Percentiles rank a stretch among this genome's conserved stretches.
phyloP scores from a whole-genome alignment of 1,284 basidiomycete species.

The Porogramme epimiltina region DNA sequence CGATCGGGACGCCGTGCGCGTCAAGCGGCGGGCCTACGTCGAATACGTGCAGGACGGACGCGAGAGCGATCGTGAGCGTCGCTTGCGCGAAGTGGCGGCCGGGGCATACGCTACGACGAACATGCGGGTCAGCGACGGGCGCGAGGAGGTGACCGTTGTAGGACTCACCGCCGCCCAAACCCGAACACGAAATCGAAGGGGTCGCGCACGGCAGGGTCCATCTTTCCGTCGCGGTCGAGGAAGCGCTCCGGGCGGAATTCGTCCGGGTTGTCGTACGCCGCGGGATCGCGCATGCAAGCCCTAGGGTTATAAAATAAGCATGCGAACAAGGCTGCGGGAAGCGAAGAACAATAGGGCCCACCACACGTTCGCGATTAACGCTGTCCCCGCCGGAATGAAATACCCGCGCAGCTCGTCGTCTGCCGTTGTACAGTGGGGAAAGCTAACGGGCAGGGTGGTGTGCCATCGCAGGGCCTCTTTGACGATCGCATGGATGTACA shows the following conservation, averaged over 20 bases:
- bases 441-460: background rate
- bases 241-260: conserved; percentile 24
- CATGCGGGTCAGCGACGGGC: no score
- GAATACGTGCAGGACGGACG: conserved; percentile 5
- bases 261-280: conserved; percentile 43
- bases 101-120: conserved; percentile 11
- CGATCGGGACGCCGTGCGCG: background rate
- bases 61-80: conserved; percentile 2
- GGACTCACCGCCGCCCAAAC: conserved; percentile 10
- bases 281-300: conserved; percentile 19
- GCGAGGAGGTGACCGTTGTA: no score
- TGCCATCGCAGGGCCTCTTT: conserved; percentile 30
- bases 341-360: conserved; percentile 7
- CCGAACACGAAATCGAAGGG: conserved; percentile 23
- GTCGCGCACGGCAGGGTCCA: conserved; percentile 5
- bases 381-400: conserved; percentile 20
- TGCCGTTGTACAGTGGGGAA: background rate
- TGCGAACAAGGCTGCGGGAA: background rate
- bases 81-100: conserved; percentile 35
- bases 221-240: conserved; percentile 6
- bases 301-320: background rate
- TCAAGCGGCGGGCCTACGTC: conserved; percentile 5
- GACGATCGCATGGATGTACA: conserved; percentile 34
- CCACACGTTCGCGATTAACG: conserved; percentile 19
- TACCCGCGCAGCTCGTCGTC: conserved; percentile 5